Percentiles rank a stretch among this genome's conserved stretches.
phyloP scores from a whole-genome alignment of 768 basidiomycete species.

The Tremella fuciformis region DNA sequence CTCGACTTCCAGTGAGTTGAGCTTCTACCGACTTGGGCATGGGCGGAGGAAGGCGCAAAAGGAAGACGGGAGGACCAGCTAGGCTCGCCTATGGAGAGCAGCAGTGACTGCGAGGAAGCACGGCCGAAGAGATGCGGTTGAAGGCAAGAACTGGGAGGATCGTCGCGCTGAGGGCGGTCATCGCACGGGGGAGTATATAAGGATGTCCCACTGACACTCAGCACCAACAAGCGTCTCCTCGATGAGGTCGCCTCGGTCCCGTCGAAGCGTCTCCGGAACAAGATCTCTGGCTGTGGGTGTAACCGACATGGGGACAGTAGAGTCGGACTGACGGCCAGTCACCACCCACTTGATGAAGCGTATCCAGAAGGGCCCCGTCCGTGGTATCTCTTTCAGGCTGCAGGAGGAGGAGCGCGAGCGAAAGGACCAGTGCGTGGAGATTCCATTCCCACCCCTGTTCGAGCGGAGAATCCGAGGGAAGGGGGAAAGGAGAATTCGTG shows the following conservation, averaged over 20 bases:
- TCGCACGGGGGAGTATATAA: background rate
- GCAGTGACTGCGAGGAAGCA: too few species aligned
- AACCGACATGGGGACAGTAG: background rate
- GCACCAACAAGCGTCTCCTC: constrained; percentile 97
- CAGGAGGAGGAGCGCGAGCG: constrained; percentile 99
- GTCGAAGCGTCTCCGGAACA: constrained; percentile 98
- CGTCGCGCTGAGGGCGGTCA: too few species aligned
- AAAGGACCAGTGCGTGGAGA: constrained; percentile 82
- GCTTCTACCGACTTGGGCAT: background rate
- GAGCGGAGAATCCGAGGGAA: too few species aligned
- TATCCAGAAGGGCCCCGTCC: constrained; percentile 95
- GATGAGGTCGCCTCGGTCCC: constrained; percentile 69
- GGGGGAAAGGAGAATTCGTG: background rate
- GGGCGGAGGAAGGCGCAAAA: background rate
- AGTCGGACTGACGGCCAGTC: constrained; percentile 53
- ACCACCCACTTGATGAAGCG: constrained; percentile 99
- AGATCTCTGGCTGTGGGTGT: constrained; percentile 77
- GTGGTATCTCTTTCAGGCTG: constrained; percentile 99
- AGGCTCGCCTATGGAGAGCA: too few species aligned
- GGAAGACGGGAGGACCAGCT: background rate
- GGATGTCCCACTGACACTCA: constrained; percentile 17
- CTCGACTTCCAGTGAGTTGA: constrained; percentile 79
- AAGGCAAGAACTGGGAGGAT: too few species aligned
- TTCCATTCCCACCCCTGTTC: background rate
- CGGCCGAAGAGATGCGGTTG: too few species aligned